Evolutionary conservation across 495 filamentous ascomycete genomes (phyloP).

Genomic region (Polyplosphaeria fusca): DNA sequence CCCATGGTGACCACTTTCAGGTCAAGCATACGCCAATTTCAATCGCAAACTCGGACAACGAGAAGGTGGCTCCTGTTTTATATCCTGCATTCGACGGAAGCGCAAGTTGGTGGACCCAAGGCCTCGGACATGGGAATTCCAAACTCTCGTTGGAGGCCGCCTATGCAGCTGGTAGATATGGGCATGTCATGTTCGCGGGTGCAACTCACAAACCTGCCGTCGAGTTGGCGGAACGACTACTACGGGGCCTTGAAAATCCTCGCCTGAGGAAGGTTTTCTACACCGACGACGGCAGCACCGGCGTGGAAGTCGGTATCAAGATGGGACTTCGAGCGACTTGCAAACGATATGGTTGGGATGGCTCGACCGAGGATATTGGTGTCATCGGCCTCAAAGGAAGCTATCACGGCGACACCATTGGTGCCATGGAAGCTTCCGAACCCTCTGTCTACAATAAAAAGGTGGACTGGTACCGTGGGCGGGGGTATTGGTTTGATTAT

Average conservation of each 20-base stretch:
- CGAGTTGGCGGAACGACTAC: constrained; percentile 56
- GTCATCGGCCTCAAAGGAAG: constrained; percentile 70
- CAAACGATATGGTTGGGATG: constrained; percentile 61
- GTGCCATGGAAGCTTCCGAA: constrained; percentile 75
- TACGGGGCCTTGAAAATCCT: constrained; percentile 55
- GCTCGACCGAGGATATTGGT: constrained; percentile 52
- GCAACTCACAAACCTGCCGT: constrained; percentile 70
- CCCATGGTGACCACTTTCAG: constrained; percentile 71
- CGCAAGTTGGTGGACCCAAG: constrained; percentile 85
- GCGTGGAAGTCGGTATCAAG: constrained; percentile 75
- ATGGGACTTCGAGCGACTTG: constrained; percentile 68
- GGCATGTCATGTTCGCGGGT: constrained; percentile 79
- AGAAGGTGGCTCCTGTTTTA: constrained; percentile 40
- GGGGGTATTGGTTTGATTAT: constrained; percentile 73
- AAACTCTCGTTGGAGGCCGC: constrained; percentile 64
- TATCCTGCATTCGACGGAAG: constrained; percentile 70
- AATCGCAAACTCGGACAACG: constrained; percentile 2
- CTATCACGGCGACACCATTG: constrained; percentile 81
- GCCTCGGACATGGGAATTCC: constrained; percentile 71
- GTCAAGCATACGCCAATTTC: constrained; percentile 30
- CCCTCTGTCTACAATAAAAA: constrained; percentile 69
- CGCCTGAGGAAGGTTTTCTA: constrained; percentile 68
- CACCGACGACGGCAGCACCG: constrained; percentile 76
- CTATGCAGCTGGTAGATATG: constrained; percentile 77
- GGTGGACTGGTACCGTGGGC: constrained; percentile 74